These are phyloP conservation scores for Steccherinum ochraceum DNA, from an alignment of 768 basidiomycete species.

Conservation along the genomic window DNA sequence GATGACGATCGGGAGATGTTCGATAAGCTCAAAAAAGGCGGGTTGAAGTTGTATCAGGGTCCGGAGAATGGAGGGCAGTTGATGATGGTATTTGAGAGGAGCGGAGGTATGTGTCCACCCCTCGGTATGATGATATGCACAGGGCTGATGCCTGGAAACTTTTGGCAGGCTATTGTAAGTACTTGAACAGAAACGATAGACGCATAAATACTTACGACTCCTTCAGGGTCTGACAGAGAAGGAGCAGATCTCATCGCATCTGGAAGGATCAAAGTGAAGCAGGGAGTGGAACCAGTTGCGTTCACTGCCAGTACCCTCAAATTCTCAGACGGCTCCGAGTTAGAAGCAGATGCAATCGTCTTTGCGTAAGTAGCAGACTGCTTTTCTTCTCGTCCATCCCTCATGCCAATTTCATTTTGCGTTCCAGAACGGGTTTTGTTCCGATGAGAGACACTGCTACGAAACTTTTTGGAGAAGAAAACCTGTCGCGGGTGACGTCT, in stretches of 20 bases:
- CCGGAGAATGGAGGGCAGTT: constrained; percentile 24
- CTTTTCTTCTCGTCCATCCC: neutral
- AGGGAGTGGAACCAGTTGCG: constrained; percentile 7
- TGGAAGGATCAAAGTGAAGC: constrained; percentile 16
- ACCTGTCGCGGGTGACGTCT: constrained; percentile 27
- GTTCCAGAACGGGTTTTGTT: constrained; percentile 30
- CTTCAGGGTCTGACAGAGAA: constrained; percentile 15
- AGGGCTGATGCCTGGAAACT: too few relatives aligned
- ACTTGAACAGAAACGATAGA: too few relatives aligned
- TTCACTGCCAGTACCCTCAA: constrained; percentile 14
- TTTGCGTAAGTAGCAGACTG: constrained; percentile 22
- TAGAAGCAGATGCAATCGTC: constrained; percentile 25
- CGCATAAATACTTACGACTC: neutral
- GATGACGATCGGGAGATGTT: constrained; percentile 28
- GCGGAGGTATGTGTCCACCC: constrained; percentile 26
- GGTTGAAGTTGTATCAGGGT: constrained; percentile 29
- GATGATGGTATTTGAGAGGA: constrained; percentile 22
- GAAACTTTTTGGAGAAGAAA: constrained; percentile 30
- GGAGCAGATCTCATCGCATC: constrained; percentile 13
- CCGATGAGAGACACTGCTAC: constrained; percentile 24
- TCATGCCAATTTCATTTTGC: neutral
- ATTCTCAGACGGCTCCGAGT: constrained; percentile 20
- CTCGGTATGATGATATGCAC: too few relatives aligned
- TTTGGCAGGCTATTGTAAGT: too few relatives aligned
- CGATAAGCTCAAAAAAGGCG: constrained; percentile 28